Conservation (phyloP, 345 rosid genomes). For the Pelargonium nanum region DNA sequence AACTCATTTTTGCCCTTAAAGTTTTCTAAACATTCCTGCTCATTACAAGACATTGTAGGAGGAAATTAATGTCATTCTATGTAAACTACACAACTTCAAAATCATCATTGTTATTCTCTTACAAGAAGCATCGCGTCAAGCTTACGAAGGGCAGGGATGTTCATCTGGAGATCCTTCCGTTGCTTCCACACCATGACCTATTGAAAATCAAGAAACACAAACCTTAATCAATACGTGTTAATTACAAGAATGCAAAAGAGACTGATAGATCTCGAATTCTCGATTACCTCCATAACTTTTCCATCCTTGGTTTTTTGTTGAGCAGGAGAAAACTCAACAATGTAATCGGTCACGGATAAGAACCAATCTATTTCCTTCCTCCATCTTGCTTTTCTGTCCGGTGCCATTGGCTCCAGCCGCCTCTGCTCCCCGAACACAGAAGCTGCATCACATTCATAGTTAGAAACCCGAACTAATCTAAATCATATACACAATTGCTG, state of each 20-base stretch:
- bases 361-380: conserved; percentile 61
- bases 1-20: conserved; percentile 69
- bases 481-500: no score
- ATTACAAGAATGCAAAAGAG: not conserved
- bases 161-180: conserved; percentile 74
- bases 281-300: conserved; percentile 38
- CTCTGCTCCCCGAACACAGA: conserved; percentile 25
- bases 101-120: conserved; percentile 18
- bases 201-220: not conserved
- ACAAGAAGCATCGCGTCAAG: conserved; percentile 92
- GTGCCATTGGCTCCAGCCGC: conserved; percentile 51
- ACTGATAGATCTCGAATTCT: not conserved
- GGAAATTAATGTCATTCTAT: not conserved
- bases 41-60: not conserved
- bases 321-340: conserved; percentile 59
- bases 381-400: conserved; percentile 50
- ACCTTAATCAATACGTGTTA: conserved; percentile 2
- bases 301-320: conserved; percentile 43
- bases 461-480: not conserved
- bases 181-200: conserved; percentile 82
- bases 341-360: conserved; percentile 52
- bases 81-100: not conserved
- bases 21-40: conserved; percentile 68
- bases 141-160: conserved; percentile 86
- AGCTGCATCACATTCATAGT: conserved; percentile 15